Conservation (phyloP, 208 protist genomes). For the Angomonas ambiguus region DNA sequence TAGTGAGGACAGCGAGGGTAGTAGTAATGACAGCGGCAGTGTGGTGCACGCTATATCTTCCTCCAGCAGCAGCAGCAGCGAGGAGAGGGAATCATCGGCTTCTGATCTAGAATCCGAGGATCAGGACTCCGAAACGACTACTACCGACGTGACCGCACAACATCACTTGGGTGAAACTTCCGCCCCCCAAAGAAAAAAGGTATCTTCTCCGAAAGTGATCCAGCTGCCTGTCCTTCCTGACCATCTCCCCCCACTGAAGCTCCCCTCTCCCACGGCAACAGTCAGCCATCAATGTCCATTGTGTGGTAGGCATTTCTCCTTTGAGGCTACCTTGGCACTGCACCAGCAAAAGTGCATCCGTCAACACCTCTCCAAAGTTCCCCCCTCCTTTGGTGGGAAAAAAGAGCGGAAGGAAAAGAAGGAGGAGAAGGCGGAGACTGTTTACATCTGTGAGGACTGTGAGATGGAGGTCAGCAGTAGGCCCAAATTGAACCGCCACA, state of each 20-base stretch:
- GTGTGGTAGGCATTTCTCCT: conserved; percentile 35
- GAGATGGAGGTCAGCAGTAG: conserved; percentile 60
- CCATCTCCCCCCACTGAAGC: background rate
- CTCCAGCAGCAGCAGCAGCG: background rate
- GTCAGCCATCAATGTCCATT: conserved; percentile 9
- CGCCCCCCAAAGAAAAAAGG: too few relatives aligned
- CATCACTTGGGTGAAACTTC: too few relatives aligned
- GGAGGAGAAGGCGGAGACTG: background rate
- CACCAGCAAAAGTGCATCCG: conserved; percentile 30
- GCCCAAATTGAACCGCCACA: conserved; percentile 59
- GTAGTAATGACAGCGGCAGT: background rate
- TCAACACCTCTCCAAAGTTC: background rate
- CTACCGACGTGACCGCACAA: too few relatives aligned
- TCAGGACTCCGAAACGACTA: too few relatives aligned
- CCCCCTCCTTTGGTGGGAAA: too few relatives aligned
- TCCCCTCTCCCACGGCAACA: background rate
- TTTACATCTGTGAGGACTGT: conserved; percentile 50
- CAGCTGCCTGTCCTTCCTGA: background rate
- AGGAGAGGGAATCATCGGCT: background rate
- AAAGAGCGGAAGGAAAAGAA: background rate
- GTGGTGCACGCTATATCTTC: too few relatives aligned
- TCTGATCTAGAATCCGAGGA: too few relatives aligned
- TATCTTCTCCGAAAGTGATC: background rate
- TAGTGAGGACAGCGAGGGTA: too few relatives aligned
- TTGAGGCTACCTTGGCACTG: conserved; percentile 22